These are phyloP conservation scores for Pseudocercospora macadamiae DNA, from an alignment of 2,329 filamentous ascomycete genomes.

Conservation along the genomic window DNA sequence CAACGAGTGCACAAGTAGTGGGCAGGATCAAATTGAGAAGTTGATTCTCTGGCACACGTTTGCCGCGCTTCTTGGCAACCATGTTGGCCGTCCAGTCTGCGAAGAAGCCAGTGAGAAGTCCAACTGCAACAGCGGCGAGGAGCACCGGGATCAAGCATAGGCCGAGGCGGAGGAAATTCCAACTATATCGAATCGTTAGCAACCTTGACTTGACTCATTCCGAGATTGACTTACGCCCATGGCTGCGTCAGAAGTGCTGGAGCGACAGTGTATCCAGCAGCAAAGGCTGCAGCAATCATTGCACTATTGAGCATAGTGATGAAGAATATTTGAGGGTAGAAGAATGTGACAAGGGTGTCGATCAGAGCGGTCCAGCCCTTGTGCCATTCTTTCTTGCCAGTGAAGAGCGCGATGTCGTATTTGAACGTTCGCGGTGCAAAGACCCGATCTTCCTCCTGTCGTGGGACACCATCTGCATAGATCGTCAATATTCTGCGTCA, in stretches of 20 bases:
- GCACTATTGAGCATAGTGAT: slow-evolving; percentile 37
- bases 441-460: slow-evolving; percentile 13
- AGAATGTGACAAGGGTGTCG: slow-evolving; percentile 37
- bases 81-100: slow-evolving; percentile 35
- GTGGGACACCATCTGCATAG: slow-evolving; percentile 22
- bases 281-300: slow-evolving; percentile 35
- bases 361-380: slow-evolving; percentile 33
- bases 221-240: slow-evolving; percentile 26
- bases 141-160: slow-evolving; percentile 32
- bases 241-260: slow-evolving; percentile 31
- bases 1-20: slow-evolving; percentile 30
- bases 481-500: background rate
- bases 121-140: slow-evolving; percentile 31
- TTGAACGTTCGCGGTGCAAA: slow-evolving; percentile 26
- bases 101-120: slow-evolving; percentile 30
- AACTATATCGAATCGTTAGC: slow-evolving; percentile 20
- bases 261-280: slow-evolving; percentile 32
- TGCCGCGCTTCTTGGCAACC: slow-evolving; percentile 32
- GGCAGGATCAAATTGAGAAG: slow-evolving; percentile 35
- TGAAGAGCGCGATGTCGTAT: slow-evolving; percentile 32
- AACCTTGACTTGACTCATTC: no score
- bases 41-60: slow-evolving; percentile 35
- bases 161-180: slow-evolving; percentile 32
- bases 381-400: slow-evolving; percentile 27
- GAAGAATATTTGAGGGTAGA: slow-evolving; percentile 39